Evolutionary conservation across 768 basidiomycete genomes (phyloP).

Genomic region (Roridomyces roridus): DNA sequence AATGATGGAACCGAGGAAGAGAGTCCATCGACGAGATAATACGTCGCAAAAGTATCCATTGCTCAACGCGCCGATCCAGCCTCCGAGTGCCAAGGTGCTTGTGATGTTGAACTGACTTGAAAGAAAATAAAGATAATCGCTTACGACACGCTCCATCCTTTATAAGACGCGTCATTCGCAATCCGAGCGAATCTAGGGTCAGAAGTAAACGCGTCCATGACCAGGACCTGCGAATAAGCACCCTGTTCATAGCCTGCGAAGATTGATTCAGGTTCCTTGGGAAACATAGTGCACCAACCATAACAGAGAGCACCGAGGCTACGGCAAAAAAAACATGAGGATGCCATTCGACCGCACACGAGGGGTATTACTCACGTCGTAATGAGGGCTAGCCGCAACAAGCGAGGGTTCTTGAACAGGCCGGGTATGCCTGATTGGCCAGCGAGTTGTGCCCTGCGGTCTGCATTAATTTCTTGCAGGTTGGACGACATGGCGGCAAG

Average conservation of each 20-base stretch:
- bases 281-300: conserved; percentile 9
- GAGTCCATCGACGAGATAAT: conserved; percentile 28
- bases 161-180: conserved; percentile 27
- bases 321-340: neutral
- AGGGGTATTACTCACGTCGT: conserved; percentile 22
- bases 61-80: conserved; percentile 26
- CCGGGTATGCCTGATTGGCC: conserved; percentile 26
- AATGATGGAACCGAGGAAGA: conserved; percentile 23
- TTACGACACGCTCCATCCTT: conserved; percentile 31
- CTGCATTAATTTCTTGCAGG: conserved; percentile 26
- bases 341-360: neutral
- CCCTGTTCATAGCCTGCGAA: conserved; percentile 29
- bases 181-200: conserved; percentile 27
- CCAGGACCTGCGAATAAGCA: conserved; percentile 28
- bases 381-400: conserved; percentile 23
- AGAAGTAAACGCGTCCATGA: conserved; percentile 27
- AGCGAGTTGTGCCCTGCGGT: conserved; percentile 27
- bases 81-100: conserved; percentile 28
- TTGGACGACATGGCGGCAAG: conserved; percentile 11
- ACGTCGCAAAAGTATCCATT: conserved; percentile 30
- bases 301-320: conserved; percentile 29
- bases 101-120: neutral
- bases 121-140: neutral
- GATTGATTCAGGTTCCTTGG: too few relatives aligned
- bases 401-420: conserved; percentile 24